A percentile compares a stretch with the other conserved stretches of the same genome.
phyloP scores from a whole-genome alignment of 768 basidiomycete genomes.

The Gelatoporia subvermispora region DNA sequence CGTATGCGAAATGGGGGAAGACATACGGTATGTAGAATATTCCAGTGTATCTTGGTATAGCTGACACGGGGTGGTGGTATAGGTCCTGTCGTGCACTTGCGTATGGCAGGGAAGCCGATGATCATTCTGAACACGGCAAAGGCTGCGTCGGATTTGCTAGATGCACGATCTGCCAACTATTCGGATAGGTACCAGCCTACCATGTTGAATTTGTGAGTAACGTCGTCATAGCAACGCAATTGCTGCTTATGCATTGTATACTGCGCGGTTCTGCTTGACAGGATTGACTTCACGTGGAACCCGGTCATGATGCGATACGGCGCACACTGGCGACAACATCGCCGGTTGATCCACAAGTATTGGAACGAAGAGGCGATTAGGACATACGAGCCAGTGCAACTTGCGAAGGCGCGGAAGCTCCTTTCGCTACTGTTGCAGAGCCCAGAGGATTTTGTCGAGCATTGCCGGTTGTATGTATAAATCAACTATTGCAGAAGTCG shows the following conservation, averaged over 20 bases:
- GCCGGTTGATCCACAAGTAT: slow-evolving; percentile 25
- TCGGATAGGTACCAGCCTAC: slow-evolving; percentile 16
- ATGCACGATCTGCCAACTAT: slow-evolving; percentile 20
- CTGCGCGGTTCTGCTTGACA: background rate
- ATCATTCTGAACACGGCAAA: slow-evolving; percentile 19
- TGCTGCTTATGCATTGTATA: background rate
- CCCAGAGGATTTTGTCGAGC: slow-evolving; percentile 2
- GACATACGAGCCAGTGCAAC: slow-evolving; percentile 27
- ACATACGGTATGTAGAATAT: slow-evolving; percentile 18
- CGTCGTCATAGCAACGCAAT: background rate
- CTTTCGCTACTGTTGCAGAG: background rate
- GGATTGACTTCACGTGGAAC: slow-evolving; percentile 14
- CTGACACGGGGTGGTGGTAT: background rate
- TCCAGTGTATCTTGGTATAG: background rate
- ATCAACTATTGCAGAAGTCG: too few species aligned
- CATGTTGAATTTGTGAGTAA: slow-evolving; percentile 13
- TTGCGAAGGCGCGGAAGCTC: slow-evolving; percentile 19
- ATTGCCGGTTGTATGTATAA: slow-evolving; percentile 4
- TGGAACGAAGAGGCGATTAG: slow-evolving; percentile 26
- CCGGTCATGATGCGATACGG: slow-evolving; percentile 15
- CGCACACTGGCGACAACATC: slow-evolving; percentile 16
- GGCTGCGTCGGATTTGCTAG: slow-evolving; percentile 19
- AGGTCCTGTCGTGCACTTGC: background rate
- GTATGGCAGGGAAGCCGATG: background rate
- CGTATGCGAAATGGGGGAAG: slow-evolving; percentile 18